Base-by-base conservation (phyloP, 164 flowering plant species). In the Kingdonia uniflora region DNA sequence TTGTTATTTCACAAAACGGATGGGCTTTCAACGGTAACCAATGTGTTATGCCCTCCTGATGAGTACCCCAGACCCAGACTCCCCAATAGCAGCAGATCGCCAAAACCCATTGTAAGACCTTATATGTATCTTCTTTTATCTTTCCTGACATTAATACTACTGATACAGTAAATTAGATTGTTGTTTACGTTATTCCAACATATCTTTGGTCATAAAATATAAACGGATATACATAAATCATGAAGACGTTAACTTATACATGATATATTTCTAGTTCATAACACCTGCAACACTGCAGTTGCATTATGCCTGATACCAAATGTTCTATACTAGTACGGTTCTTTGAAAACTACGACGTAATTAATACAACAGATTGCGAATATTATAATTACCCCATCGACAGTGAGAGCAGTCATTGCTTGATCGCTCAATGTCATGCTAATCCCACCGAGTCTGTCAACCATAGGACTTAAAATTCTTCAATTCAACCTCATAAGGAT, bases 21-120 rank as follows among this genome's bases (percentile, higher is more conserved):
- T 82, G 85, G 85, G 79, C 70, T 6, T 90, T 84, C 59, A 84
- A 84, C 22, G 69, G 71, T 0, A 76, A 86, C 14, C 72, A 75
- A 7, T 87, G 92, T 57, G 87, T 87, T 1, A 80, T 84, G 82
- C 96, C 96, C 73, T 8, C 96, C 92, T 10, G 80, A 77, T 62
- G 54, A 73, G 0, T 85, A 68, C 49, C 95, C 87, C 1, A 68
- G 59, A 35, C 95, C 87, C 1, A 68, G 59, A 35, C 80, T 85
- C 1, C 95, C 95, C 6, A 85, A 72, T 57, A 51, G 47, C 13
- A 47, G 19, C 53, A 29, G 35, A 29, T 64, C 51, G 2, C 45
- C 25, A 15, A 33, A 35, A 21, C 14, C 63, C 6, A 19, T 14
- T 25, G 4, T 42, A 38, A 59, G 50, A 15, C 53, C 43, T 45